phyloP scores from a whole-genome alignment of 2,329 filamentous ascomycete species.

The Penicillium sp. region DNA sequence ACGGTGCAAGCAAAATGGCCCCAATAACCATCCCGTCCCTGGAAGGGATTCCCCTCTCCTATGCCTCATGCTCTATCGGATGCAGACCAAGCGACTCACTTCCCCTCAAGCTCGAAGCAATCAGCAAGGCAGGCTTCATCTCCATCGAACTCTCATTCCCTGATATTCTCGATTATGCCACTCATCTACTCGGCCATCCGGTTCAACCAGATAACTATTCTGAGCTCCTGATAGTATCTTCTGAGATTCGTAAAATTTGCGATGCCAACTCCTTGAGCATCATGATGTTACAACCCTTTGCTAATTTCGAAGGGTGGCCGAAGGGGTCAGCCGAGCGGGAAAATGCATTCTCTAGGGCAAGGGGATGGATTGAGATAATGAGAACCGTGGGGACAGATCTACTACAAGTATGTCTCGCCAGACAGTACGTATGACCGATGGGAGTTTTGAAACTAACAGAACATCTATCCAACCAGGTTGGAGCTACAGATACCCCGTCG shows the following conservation, averaged over 20 bases:
- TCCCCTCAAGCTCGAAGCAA: constrained; percentile 44
- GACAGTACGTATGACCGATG: no score
- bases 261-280: constrained; percentile 61
- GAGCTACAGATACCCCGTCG: constrained; percentile 65
- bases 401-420: constrained; percentile 61
- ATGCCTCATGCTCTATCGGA: constrained; percentile 50
- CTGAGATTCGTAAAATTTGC: constrained; percentile 60
- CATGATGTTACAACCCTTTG: constrained; percentile 75
- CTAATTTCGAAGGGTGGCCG: constrained; percentile 77
- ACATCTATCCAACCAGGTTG: constrained; percentile 47
- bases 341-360: constrained; percentile 65
- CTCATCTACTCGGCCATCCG: constrained; percentile 53
- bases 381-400: constrained; percentile 69
- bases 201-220: constrained; percentile 64
- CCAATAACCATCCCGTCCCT: constrained; percentile 19
- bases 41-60: constrained; percentile 41
- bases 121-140: constrained; percentile 52
- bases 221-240: constrained; percentile 59
- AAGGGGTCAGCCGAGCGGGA: constrained; percentile 60
- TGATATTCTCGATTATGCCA: constrained; percentile 69
- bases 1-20: constrained; percentile 10
- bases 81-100: constrained; percentile 39
- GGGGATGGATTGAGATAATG: constrained; percentile 74
- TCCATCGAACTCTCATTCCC: constrained; percentile 77
- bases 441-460: background rate